Conservation (phyloP, 2,329 filamentous ascomycete species). For the Colletotrichum higginsianum region DNA sequence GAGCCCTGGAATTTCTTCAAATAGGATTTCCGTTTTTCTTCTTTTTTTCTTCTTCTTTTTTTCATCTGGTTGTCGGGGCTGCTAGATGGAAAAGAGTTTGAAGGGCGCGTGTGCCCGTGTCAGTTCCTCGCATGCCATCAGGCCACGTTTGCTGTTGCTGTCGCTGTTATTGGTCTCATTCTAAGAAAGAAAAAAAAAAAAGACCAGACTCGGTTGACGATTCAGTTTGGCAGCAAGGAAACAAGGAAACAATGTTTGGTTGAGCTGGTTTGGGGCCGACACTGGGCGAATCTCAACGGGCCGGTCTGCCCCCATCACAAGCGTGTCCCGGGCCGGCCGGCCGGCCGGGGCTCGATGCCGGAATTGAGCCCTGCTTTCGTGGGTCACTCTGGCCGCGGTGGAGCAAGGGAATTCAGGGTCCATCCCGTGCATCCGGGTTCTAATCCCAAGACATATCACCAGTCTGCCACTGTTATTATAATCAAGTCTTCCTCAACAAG, state of each 20-base stretch:
- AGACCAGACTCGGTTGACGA: too few relatives aligned
- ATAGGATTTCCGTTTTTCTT: slow-evolving; percentile 14
- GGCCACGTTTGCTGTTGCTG: slow-evolving; percentile 24
- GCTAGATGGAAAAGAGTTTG: slow-evolving; percentile 12
- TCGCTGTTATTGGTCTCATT: too few relatives aligned
- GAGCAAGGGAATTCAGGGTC: neutral
- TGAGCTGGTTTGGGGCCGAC: too few relatives aligned
- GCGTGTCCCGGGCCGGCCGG: neutral
- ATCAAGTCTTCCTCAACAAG: too few relatives aligned
- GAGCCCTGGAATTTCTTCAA: neutral
- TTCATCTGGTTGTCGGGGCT: slow-evolving; percentile 22
- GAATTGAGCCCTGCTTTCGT: neutral
- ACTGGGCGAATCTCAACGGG: neutral
- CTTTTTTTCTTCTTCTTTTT: too few relatives aligned
- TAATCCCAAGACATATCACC: neutral
- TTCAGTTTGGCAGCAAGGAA: too few relatives aligned
- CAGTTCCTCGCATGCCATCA: slow-evolving; percentile 17
- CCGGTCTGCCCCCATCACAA: neutral
- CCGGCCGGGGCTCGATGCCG: slow-evolving; percentile 5
- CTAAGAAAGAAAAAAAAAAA: too few relatives aligned
- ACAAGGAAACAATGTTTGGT: too few relatives aligned
- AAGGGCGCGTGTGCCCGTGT: slow-evolving; percentile 19
- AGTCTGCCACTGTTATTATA: neutral
- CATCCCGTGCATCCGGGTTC: neutral
- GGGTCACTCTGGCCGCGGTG: neutral